Conservation (phyloP, 2,329 filamentous ascomycete genomes). For the Colletotrichum cuscutae region DNA sequence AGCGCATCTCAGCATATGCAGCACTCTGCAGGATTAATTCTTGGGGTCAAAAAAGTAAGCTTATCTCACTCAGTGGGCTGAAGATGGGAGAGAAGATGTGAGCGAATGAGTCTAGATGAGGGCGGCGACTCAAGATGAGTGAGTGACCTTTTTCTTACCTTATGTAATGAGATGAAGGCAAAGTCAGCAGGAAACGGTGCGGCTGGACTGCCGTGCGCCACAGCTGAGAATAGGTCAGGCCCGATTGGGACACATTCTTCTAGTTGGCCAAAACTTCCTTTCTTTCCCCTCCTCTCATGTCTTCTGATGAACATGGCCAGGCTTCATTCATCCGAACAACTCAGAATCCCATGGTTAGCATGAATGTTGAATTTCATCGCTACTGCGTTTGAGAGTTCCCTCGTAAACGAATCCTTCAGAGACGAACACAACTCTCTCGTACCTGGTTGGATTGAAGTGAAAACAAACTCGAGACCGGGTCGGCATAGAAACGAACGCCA, state of each 20-base stretch:
- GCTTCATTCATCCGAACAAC: not conserved
- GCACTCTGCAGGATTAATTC: not conserved
- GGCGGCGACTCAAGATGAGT: not conserved
- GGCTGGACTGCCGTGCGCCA: slow-evolving; percentile 17
- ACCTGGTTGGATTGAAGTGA: not conserved
- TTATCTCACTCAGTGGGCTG: not conserved
- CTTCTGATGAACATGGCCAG: not conserved
- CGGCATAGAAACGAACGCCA: slow-evolving; percentile 6
- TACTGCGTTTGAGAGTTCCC: not conserved
- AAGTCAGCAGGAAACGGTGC: not conserved
- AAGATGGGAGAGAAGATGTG: not conserved
- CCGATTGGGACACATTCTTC: not conserved
- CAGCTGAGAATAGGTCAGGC: slow-evolving; percentile 16
- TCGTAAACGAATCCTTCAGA: not conserved
- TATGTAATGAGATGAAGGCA: not conserved
- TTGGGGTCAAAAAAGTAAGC: not conserved
- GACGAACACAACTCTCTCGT: not conserved
- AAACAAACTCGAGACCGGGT: not conserved
- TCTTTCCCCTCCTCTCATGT: not conserved
- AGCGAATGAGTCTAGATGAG: not conserved
- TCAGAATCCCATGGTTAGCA: not conserved
- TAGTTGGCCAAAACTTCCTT: not conserved
- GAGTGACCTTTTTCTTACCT: not conserved
- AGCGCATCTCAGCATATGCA: not conserved
- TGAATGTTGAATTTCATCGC: not conserved